These are phyloP conservation scores for Shiraia bambusicola DNA, from an alignment of 2,329 filamentous ascomycete species.

Conservation along the genomic window DNA sequence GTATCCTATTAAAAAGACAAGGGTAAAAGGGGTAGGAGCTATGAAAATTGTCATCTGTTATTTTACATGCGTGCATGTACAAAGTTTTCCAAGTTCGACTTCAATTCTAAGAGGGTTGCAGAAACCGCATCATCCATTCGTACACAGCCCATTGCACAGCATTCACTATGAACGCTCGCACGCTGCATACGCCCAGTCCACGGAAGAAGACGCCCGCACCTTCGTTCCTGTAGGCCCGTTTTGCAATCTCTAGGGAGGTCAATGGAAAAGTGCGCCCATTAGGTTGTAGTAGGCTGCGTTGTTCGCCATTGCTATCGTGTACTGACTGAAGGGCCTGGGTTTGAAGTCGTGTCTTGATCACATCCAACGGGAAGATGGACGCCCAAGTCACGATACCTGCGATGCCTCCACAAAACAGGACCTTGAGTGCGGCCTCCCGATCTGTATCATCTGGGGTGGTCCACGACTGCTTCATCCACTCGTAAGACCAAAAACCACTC, in stretches of 20 bases:
- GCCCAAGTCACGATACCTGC: slow-evolving; percentile 88
- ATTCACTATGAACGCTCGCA: slow-evolving; percentile 88
- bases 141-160: slow-evolving; percentile 91
- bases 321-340: slow-evolving; percentile 55
- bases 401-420: slow-evolving; percentile 80
- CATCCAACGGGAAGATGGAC: slow-evolving; percentile 86
- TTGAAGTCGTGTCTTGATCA: slow-evolving; percentile 91
- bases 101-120: slow-evolving; percentile 22
- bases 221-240: slow-evolving; percentile 68
- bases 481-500: slow-evolving; percentile 80
- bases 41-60: too few relatives aligned
- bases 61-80: too few relatives aligned
- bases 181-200: slow-evolving; percentile 77
- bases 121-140: slow-evolving; percentile 74
- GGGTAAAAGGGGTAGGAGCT: neutral
- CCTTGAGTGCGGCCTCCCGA: slow-evolving; percentile 58
- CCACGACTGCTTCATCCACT: slow-evolving; percentile 66
- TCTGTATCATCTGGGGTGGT: slow-evolving; percentile 49
- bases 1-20: too few relatives aligned
- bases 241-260: slow-evolving; percentile 65
- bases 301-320: slow-evolving; percentile 14
- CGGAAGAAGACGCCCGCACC: slow-evolving; percentile 76
- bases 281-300: slow-evolving; percentile 20
- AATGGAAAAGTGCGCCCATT: slow-evolving; percentile 35
- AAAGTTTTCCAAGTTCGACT: too few relatives aligned